Evolutionary conservation across 2,329 filamentous ascomycete genomes (phyloP).

Genomic region (Xylariaceae sp.): DNA sequence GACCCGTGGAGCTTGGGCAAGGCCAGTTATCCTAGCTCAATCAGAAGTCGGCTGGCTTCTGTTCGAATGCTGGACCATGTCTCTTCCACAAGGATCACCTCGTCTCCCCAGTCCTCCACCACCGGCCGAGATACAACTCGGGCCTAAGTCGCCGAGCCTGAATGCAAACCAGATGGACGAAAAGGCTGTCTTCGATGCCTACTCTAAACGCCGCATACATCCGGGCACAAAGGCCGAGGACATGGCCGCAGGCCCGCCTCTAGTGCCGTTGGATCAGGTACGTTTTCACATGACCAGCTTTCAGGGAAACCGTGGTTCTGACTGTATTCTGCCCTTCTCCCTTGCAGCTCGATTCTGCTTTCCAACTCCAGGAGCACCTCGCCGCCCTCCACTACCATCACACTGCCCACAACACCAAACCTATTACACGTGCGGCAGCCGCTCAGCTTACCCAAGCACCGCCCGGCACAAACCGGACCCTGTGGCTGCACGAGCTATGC

Average conservation of each 20-base stretch:
- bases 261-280: slow-evolving; percentile 81
- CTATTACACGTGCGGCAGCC: slow-evolving; percentile 73
- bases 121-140: slow-evolving; percentile 88
- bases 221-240: slow-evolving; percentile 88
- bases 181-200: slow-evolving; percentile 61
- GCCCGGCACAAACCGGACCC: slow-evolving; percentile 71
- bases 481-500: slow-evolving; percentile 98
- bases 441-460: slow-evolving; percentile 73
- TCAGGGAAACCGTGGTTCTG: slow-evolving; percentile 6
- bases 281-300: no score
- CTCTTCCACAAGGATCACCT: slow-evolving; percentile 70
- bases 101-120: slow-evolving; percentile 92
- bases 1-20: no score
- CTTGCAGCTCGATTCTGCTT: slow-evolving; percentile 86
- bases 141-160: slow-evolving; percentile 62
- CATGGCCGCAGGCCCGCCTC: slow-evolving; percentile 86
- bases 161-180: slow-evolving; percentile 52
- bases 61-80: slow-evolving; percentile 37
- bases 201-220: slow-evolving; percentile 77
- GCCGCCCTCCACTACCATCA: slow-evolving; percentile 83
- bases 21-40: neutral
- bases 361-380: slow-evolving; percentile 95
- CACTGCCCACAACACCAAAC: slow-evolving; percentile 60
- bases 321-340: slow-evolving; percentile 4
- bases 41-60: slow-evolving; percentile 4